phyloP scores from a whole-genome alignment of 805 yeast species.

The Candida peoriensis region DNA sequence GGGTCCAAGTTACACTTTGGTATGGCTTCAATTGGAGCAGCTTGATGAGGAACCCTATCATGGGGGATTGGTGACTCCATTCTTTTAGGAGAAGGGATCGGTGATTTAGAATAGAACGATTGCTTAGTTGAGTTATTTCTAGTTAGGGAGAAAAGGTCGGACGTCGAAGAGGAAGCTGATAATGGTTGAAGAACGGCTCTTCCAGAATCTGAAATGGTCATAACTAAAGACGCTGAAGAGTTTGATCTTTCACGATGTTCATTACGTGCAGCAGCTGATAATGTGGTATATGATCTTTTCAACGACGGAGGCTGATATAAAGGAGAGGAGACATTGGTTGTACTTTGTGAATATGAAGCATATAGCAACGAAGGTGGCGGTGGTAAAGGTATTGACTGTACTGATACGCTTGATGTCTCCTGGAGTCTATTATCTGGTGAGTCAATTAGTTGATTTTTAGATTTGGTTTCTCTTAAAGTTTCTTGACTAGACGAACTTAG shows the following conservation, averaged over 20 bases:
- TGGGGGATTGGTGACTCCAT: slow-evolving; percentile 13
- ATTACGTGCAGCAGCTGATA: slow-evolving; percentile 3
- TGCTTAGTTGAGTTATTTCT: slow-evolving; percentile 11
- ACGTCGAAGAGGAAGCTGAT: slow-evolving; percentile 21
- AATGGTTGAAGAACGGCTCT: slow-evolving; percentile 17
- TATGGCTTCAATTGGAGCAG: slow-evolving; percentile 1
- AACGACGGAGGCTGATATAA: slow-evolving; percentile 3
- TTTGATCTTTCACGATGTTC: slow-evolving; percentile 10
- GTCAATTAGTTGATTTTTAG: neutral
- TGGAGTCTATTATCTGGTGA: no score
- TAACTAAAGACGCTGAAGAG: slow-evolving; percentile 13
- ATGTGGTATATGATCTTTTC: slow-evolving; percentile 11
- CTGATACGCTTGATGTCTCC: no score
- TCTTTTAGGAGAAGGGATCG: slow-evolving; percentile 25
- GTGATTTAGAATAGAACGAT: slow-evolving; percentile 11
- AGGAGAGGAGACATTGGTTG: neutral
- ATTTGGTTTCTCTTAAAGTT: neutral
- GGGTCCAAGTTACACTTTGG: slow-evolving; percentile 9
- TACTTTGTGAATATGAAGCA: slow-evolving; percentile 1
- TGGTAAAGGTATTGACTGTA: neutral
- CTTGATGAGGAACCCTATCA: slow-evolving; percentile 3
- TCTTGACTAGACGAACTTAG: slow-evolving; percentile 6
- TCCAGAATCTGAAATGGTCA: slow-evolving; percentile 18
- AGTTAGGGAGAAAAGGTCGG: slow-evolving; percentile 16
- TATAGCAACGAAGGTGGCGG: neutral